These are phyloP conservation scores for Penicillium canariense DNA, from an alignment of 495 filamentous ascomycete species.

Conservation along the genomic window DNA sequence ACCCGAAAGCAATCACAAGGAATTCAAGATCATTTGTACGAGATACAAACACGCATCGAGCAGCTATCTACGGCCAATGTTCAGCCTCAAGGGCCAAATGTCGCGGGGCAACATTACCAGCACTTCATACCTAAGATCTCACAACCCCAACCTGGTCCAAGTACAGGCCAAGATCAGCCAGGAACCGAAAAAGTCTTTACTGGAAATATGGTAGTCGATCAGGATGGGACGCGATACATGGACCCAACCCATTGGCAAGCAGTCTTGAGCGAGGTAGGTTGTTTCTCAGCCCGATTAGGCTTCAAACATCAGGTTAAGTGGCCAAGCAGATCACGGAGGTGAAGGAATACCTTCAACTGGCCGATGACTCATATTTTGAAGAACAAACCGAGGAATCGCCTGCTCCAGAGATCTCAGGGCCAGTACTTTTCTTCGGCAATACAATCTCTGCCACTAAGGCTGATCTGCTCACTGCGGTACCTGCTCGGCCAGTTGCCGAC, in stretches of 20 bases:
- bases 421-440: slow-evolving; percentile 32
- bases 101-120: not conserved
- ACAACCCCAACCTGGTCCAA: not conserved
- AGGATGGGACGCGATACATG: slow-evolving; percentile 34
- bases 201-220: slow-evolving; percentile 65
- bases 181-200: slow-evolving; percentile 29
- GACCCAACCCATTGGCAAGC: slow-evolving; percentile 40
- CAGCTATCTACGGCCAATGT: slow-evolving; percentile 11
- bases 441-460: slow-evolving; percentile 18
- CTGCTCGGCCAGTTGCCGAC: slow-evolving; percentile 29
- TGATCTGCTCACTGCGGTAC: slow-evolving; percentile 31
- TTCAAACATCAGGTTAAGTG: not conserved
- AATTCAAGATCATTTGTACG: slow-evolving; percentile 18
- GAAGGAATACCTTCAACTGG: slow-evolving; percentile 23
- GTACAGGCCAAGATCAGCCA: not conserved
- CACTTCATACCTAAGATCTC: not conserved
- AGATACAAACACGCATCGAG: slow-evolving; percentile 15
- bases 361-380: slow-evolving; percentile 20
- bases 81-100: not conserved
- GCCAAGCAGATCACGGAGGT: slow-evolving; percentile 23
- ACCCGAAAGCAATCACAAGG: slow-evolving; percentile 14
- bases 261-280: slow-evolving; percentile 37
- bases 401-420: slow-evolving; percentile 17
- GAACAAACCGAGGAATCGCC: slow-evolving; percentile 12
- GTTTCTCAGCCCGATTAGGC: not conserved